These are phyloP conservation scores for Tricholoma hemisulphureum DNA, from an alignment of 768 basidiomycete species.

Conservation along the genomic window DNA sequence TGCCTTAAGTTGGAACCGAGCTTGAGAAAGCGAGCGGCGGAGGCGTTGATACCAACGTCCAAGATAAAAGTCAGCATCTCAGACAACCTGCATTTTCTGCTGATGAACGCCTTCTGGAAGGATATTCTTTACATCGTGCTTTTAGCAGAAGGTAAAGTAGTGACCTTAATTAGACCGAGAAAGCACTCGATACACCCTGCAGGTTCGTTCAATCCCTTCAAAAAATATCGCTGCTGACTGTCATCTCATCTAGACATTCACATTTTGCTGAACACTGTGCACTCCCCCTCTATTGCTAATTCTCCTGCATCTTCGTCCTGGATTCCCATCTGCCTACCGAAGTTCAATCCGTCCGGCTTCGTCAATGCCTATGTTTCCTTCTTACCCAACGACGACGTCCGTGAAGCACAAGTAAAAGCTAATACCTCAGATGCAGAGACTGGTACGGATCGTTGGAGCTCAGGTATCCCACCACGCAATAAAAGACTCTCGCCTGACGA, in stretches of 20 bases:
- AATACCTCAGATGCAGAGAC: conserved; percentile 6
- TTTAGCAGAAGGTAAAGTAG: conserved; percentile 71
- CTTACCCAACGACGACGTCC: conserved; percentile 45
- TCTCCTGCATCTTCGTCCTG: conserved; percentile 83
- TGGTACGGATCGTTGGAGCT: not conserved
- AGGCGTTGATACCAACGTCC: conserved; percentile 72
- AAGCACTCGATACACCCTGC: conserved; percentile 96
- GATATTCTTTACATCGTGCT: conserved; percentile 91
- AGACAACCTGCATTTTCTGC: not conserved
- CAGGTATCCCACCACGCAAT: conserved; percentile 13
- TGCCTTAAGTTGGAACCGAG: conserved; percentile 73
- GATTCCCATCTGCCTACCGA: conserved; percentile 94
- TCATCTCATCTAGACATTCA: conserved; percentile 66
- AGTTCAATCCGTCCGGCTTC: conserved; percentile 87
- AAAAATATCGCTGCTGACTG: not conserved
- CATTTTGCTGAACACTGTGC: conserved; percentile 87
- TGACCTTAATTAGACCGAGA: conserved; percentile 85
- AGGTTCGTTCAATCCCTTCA: conserved; percentile 41
- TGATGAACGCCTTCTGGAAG: conserved; percentile 35
- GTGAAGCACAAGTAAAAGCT: conserved; percentile 8
- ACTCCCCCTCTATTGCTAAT: conserved; percentile 74
- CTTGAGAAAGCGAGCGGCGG: conserved; percentile 73
- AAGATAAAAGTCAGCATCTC: conserved; percentile 66
- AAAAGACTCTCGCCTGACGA: conserved; percentile 14
- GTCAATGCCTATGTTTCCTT: conserved; percentile 89